phyloP scores from a whole-genome alignment of 2,329 filamentous ascomycete genomes.

The Myriosclerotinia scirpicola region DNA sequence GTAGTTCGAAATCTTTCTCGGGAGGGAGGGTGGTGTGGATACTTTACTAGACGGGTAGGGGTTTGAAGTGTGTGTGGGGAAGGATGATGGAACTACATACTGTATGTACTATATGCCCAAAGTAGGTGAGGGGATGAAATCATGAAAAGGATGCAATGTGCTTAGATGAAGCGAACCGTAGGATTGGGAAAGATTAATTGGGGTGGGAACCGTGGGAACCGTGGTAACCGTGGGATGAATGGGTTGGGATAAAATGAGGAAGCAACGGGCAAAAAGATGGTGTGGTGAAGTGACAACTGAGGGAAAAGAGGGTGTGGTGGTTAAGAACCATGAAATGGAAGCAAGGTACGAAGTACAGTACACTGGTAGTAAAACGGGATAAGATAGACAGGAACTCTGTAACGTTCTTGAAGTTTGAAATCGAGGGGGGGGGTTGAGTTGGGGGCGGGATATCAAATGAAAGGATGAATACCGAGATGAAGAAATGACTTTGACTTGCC shows the following conservation, averaged over 20 bases:
- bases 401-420: not conserved
- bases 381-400: constrained; percentile 1
- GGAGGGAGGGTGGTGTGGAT: not conserved
- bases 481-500: not conserved
- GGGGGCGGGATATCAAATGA: not conserved
- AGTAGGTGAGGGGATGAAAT: not conserved
- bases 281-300: not conserved
- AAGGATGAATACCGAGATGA: constrained; percentile 5
- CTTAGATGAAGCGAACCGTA: not conserved
- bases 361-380: not conserved
- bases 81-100: not conserved
- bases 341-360: not conserved
- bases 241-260: not conserved
- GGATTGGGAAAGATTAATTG: not conserved
- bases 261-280: not conserved
- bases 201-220: not conserved
- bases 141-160: not conserved
- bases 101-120: not conserved
- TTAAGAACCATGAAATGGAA: not conserved
- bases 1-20: too few species aligned
- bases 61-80: not conserved
- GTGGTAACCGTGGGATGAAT: not conserved
- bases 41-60: not conserved
- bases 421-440: not conserved
- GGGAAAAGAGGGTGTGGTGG: not conserved